These are phyloP conservation scores for Fagus sylvatica DNA, from an alignment of 306 rosid species.

Conservation along the genomic window DNA sequence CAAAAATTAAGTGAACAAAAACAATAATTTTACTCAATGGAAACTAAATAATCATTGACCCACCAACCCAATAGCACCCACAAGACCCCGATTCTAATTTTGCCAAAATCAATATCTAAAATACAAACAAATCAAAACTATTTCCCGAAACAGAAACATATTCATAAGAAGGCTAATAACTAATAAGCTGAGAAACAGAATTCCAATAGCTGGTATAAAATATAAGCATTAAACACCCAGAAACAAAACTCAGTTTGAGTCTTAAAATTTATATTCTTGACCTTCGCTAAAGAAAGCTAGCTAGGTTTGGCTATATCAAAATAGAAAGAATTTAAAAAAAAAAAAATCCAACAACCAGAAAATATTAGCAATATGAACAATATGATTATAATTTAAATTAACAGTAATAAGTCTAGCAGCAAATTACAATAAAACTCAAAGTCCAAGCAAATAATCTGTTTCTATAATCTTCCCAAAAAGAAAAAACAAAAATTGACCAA, in stretches of 20 bases:
- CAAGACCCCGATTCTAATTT: not conserved
- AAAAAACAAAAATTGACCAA: constrained; percentile 2
- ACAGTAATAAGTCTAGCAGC: not conserved
- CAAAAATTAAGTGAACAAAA: not conserved
- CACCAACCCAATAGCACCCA: not conserved
- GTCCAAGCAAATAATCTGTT: not conserved
- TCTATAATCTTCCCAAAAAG: not conserved
- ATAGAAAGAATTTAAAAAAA: not conserved
- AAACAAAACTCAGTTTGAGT: constrained; percentile 33
- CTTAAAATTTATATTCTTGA: constrained; percentile 16
- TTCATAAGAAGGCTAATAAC: constrained; percentile 19
- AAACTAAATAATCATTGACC: not conserved
- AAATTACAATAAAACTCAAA: not conserved
- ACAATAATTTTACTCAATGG: not conserved
- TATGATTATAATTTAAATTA: not conserved
- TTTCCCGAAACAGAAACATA: not conserved
- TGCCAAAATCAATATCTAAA: not conserved
- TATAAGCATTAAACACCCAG: constrained; percentile 14
- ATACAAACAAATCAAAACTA: not conserved
- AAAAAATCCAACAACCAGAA: not conserved
- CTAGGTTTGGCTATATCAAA: not conserved
- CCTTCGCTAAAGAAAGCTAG: constrained; percentile 31
- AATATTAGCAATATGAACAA: not conserved
- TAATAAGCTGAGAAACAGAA: constrained; percentile 16
- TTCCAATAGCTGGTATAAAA: not conserved